phyloP scores from a whole-genome alignment of 345 rosid genomes.

The Sisymbrium irio region DNA sequence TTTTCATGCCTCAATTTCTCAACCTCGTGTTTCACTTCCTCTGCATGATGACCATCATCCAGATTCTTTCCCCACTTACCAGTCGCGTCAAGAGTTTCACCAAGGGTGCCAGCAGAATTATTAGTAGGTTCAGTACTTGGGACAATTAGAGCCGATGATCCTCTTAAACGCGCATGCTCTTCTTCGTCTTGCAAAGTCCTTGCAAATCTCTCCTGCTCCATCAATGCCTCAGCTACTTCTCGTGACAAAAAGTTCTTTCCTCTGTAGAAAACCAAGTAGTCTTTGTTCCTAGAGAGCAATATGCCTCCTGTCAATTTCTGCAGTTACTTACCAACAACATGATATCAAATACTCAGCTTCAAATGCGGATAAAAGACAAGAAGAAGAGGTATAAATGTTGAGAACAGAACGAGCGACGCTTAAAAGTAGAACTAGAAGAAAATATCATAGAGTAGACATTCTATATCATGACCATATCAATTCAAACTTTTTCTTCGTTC shows the following conservation, averaged over 20 bases:
- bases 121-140: constrained; percentile 37
- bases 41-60: constrained; percentile 51
- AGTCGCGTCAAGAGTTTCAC: constrained; percentile 82
- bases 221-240: constrained; percentile 66
- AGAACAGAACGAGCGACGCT: background rate
- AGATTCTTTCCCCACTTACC: constrained; percentile 76
- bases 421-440: background rate
- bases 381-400: background rate
- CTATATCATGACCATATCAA: too few species aligned
- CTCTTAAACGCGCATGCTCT: constrained; percentile 84
- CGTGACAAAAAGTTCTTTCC: constrained; percentile 82
- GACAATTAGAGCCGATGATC: constrained; percentile 57
- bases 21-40: constrained; percentile 64
- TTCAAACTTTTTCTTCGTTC: background rate
- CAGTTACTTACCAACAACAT: constrained; percentile 34
- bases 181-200: constrained; percentile 77
- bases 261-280: constrained; percentile 90
- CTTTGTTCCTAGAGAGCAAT: constrained; percentile 85
- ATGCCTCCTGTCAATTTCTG: constrained; percentile 91
- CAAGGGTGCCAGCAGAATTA: constrained; percentile 75
- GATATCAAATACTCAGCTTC: constrained; percentile 14
- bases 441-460: background rate
- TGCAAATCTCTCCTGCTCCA: constrained; percentile 73
- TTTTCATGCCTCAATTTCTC: constrained; percentile 64
- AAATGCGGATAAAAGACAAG: background rate